Conservation (phyloP, 2,329 filamentous ascomycete species). For the Aspergillus brunneoviolaceus region DNA sequence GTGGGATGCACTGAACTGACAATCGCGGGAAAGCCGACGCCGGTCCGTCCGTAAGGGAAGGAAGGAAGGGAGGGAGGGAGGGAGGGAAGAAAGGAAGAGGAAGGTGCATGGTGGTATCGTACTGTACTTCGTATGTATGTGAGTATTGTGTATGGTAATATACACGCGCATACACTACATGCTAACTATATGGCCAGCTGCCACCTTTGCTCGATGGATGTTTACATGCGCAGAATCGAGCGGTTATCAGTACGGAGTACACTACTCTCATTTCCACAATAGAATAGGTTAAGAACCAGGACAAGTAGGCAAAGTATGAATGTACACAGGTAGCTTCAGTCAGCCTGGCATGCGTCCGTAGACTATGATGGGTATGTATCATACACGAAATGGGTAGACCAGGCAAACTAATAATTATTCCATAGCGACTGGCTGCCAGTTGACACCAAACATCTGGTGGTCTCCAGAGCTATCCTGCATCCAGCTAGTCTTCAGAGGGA, state of each 20-base stretch:
- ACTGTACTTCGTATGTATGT: neutral
- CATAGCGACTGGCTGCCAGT: neutral
- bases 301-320: too few relatives aligned
- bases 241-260: too few relatives aligned
- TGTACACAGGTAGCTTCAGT: too few relatives aligned
- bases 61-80: neutral
- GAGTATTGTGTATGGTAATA: too few relatives aligned
- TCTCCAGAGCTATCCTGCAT: neutral
- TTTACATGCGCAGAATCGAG: too few relatives aligned
- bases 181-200: too few relatives aligned
- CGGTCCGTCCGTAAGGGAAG: neutral
- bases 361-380: too few relatives aligned
- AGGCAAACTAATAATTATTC: neutral
- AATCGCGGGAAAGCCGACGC: neutral
- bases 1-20: neutral
- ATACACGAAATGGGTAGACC: neutral
- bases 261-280: too few relatives aligned
- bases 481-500: neutral
- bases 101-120: neutral
- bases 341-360: too few relatives aligned
- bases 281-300: too few relatives aligned
- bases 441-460: neutral
- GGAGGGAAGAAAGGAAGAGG: too few relatives aligned
- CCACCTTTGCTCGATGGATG: too few relatives aligned
- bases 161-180: neutral